Evolutionary conservation across 148 eudicot species (phyloP), one percentile per base, ranked within the genome.

Genomic region (Rhododendron ferrugineum): DNA sequence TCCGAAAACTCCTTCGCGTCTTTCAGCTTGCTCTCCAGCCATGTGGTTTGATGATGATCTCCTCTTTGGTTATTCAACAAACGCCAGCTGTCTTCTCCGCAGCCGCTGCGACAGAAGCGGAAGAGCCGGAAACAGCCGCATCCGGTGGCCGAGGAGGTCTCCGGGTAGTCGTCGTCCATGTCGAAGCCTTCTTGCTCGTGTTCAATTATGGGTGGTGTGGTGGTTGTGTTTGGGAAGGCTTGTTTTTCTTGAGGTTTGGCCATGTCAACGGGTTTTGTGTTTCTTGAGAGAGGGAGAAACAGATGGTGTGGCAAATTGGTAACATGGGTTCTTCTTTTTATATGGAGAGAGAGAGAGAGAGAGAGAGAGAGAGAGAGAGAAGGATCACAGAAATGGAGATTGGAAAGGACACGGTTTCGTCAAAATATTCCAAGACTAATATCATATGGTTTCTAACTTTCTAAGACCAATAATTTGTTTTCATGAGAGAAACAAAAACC

Each of bases 1-100:
- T 95, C 98, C 5, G 98, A 90, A 8, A 78, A 84, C 79, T 91
- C 95, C 85, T 87, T 92, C 26, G 88, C 62, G 78, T 85, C 85
- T 85, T 87, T 91, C 11, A 91, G 47, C 32, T 87, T 88, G 72
- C 42, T 85, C 46, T 80, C 89, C 22, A 92, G 15, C 97, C 96
- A 94, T 6, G 90, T 44, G 3, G 32, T 66, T 26, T 66, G 34
- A 32, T 66, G 30, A 20, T 73, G 50, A 14, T 83, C 86, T 40
- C 78, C 86, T n/a, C 28, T 78, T 14, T 83, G 80, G 40, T 80
- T 87, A 6, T 87, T 83, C 83, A 92, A n/a, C 77, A 91, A 86
- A 40, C 52, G 68, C n/a, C 52, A 34, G 2, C 44, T 62, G 23
- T 89, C 92, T 22, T 68, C 85, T 6, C 82, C 64, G n/a, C n/a